Evolutionary conservation across 257 asterid genomes (phyloP), one percentile per base, ranked within the genome.

Genomic region (Gentiana dahurica): DNA sequence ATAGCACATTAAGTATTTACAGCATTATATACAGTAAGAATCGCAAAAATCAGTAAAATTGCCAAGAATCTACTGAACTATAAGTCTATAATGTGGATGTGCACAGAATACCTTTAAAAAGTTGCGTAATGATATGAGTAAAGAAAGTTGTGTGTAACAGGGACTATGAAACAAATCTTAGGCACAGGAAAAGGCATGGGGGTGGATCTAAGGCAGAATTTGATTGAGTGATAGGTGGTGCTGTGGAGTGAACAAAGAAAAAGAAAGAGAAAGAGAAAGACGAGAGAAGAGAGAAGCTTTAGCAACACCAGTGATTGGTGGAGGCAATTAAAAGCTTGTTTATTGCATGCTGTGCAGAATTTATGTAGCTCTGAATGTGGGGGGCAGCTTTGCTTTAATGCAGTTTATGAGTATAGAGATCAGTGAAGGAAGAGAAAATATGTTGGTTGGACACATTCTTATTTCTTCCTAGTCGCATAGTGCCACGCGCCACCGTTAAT

Each of bases 151-250:
- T 24, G 64, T 56, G 64, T 43, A 73, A 60, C 62, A 43, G 67
- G 54, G 53, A 69, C 61, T 6, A 54, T 34, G 12, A 34, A 11
- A 35, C 36, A 53, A 8, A 36, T 12, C 57, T 41, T 37, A 41
- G 54, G 76, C 32, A 64, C 49, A 57, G 60, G 74, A 67, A 61
- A 67, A 49, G 47, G 60, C 50, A 60, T 48, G 24, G 24, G 69
- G 75, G 76, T 60, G 90, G 95, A 84, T 87, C 95, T 87, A 84
- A 89, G 91, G 24, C 24, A 24, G 24, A 24, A 24, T 24, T 24
- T 24, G 24, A 24, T 24, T 24, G 24, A 24, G 24, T 24, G 24
- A 24, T 15, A 24, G 24, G 24, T 24, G 24, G 24, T 24, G 24
- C 24, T 24, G 24, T 52, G 24, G 9, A 53, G 10, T 35, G 12